A percentile compares a stretch with the other conserved stretches of the same genome.
These are phyloP conservation scores for Mycena vitilis DNA, from an alignment of 768 basidiomycete species.

Conservation along the genomic window DNA sequence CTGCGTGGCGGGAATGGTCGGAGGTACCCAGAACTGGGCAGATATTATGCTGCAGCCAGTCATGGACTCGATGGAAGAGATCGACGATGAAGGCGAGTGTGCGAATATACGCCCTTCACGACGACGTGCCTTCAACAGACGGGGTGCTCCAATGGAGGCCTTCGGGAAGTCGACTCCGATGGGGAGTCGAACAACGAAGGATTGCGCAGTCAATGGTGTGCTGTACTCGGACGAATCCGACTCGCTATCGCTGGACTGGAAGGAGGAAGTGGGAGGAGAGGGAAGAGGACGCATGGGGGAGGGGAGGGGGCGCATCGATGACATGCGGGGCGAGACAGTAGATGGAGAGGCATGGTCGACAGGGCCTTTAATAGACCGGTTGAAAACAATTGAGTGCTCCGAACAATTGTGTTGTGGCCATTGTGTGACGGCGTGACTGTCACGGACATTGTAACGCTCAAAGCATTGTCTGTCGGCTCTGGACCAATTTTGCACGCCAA, in stretches of 20 bases:
- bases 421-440: too few relatives aligned
- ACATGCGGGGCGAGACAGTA: background rate
- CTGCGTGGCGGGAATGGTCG: conserved; percentile 3
- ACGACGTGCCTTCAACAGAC: conserved; percentile 35
- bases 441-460: too few relatives aligned
- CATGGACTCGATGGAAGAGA: conserved; percentile 34
- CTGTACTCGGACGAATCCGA: conserved; percentile 11
- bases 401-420: conserved; percentile 8
- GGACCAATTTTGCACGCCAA: too few relatives aligned
- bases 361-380: background rate
- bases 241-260: conserved; percentile 5
- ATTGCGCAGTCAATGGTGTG: conserved; percentile 13
- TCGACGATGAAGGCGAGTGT: conserved; percentile 37
- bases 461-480: too few relatives aligned
- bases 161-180: conserved; percentile 18
- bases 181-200: conserved; percentile 24
- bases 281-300: conserved; percentile 29
- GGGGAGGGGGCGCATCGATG: conserved; percentile 24
- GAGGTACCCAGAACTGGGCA: conserved; percentile 27
- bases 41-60: conserved; percentile 26
- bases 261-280: conserved; percentile 26
- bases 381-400: background rate
- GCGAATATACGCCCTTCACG: conserved; percentile 39
- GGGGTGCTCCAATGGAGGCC: conserved; percentile 13
- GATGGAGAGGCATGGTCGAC: conserved; percentile 7